A percentile compares a stretch with the other conserved stretches of the same genome.
These are phyloP conservation scores for Nicotiana tomentosiformis DNA, from an alignment of 257 asterid genomes.

Conservation along the genomic window DNA sequence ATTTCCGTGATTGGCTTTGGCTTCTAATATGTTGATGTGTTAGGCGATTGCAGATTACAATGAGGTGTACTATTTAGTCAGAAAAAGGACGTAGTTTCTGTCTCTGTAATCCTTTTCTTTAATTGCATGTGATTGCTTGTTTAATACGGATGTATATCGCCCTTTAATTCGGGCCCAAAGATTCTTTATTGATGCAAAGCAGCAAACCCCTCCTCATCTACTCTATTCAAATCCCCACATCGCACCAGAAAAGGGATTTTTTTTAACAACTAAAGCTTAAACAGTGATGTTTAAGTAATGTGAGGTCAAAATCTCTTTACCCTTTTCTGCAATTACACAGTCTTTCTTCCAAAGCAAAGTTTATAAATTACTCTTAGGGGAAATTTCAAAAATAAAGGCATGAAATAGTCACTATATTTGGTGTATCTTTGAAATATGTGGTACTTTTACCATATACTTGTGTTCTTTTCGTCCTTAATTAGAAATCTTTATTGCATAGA, in stretches of 20 bases:
- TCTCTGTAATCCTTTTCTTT: background rate
- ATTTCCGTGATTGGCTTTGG: background rate
- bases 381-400: too few species aligned
- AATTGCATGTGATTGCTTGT: constrained; percentile 11
- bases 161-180: constrained; percentile 9
- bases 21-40: background rate
- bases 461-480: too few species aligned
- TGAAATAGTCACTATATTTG: background rate
- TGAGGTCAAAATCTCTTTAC: background rate
- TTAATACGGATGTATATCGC: background rate
- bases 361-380: background rate
- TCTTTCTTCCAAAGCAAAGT: background rate
- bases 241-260: background rate
- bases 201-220: background rate
- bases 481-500: too few species aligned
- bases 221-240: background rate
- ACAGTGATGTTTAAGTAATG: constrained; percentile 1
- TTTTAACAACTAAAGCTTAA: background rate
- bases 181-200: background rate
- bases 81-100: background rate
- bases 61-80: background rate
- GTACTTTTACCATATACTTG: background rate
- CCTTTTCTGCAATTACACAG: background rate
- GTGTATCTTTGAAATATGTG: too few species aligned
- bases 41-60: background rate